Evolutionary conservation across 306 rosid species (phyloP).

Genomic region (Ormosia emarginata): DNA sequence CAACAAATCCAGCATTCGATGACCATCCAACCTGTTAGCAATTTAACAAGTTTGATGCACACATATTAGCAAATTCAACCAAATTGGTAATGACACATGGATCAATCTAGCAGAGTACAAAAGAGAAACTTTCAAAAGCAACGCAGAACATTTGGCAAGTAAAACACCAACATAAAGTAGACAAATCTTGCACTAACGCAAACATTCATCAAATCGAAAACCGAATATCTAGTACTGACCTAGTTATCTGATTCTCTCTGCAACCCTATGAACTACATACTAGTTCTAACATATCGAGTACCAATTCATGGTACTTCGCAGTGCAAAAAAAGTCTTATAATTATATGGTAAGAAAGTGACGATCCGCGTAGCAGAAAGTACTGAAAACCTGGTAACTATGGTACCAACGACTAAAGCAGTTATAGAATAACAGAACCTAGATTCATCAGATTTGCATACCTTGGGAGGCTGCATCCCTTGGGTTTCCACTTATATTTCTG

Average conservation of each 20-base stretch:
- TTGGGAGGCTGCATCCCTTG: constrained; percentile 72
- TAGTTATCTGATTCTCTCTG: no score
- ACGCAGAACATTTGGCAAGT: neutral
- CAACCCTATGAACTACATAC: no score
- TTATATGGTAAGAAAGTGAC: no score
- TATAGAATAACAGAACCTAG: neutral
- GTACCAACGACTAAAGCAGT: no score
- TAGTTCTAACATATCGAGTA: no score
- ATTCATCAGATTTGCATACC: constrained; percentile 36
- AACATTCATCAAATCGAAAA: neutral
- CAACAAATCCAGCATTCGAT: constrained; percentile 61
- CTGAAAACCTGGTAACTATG: no score
- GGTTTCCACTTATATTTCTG: constrained; percentile 90
- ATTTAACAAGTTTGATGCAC: neutral
- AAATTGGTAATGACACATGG: neutral
- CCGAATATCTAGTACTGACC: neutral
- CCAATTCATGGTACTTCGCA: no score
- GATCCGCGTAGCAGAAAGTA: no score
- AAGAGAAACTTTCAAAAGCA: neutral
- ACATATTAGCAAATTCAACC: neutral
- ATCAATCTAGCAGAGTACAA: neutral
- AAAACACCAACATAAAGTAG: neutral
- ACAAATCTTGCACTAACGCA: neutral
- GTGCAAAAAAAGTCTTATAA: no score
- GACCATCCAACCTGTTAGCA: constrained; percentile 62